phyloP scores from a whole-genome alignment of 371 early-diverging fungal species.

The Mortierella sp. region DNA sequence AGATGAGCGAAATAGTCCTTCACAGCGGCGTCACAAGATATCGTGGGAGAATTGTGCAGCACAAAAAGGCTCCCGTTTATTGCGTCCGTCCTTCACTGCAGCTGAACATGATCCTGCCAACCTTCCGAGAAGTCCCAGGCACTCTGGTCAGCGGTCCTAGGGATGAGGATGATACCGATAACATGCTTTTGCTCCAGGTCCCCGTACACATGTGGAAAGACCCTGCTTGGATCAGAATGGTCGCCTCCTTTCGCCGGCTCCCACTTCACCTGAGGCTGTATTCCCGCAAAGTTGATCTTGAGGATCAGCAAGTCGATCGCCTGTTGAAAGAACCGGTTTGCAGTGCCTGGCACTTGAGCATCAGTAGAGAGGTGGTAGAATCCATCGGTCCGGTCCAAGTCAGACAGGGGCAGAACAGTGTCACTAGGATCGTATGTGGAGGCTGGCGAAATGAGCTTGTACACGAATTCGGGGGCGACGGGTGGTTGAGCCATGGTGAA shows the following conservation, averaged over 20 bases:
- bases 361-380: slow-evolving; percentile 51
- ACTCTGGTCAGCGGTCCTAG: slow-evolving; percentile 5
- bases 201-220: slow-evolving; percentile 53
- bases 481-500: slow-evolving; percentile 23
- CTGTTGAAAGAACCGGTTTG: slow-evolving; percentile 49
- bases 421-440: slow-evolving; percentile 26
- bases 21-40: too few relatives aligned
- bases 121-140: slow-evolving; percentile 43
- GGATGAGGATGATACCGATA: slow-evolving; percentile 21
- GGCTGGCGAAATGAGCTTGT: slow-evolving; percentile 49
- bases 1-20: background rate
- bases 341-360: slow-evolving; percentile 45
- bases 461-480: slow-evolving; percentile 35
- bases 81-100: background rate
- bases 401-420: slow-evolving; percentile 32
- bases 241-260: slow-evolving; percentile 42
- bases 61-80: background rate
- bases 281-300: slow-evolving; percentile 32
- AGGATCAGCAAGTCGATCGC: slow-evolving; percentile 43
- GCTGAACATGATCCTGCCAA: slow-evolving; percentile 41
- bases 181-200: slow-evolving; percentile 27
- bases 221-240: slow-evolving; percentile 32
- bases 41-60: background rate
- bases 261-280: slow-evolving; percentile 37
- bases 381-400: slow-evolving; percentile 46